Conservation (phyloP, 805 yeast species). For the Yamadazyma philogaea region DNA sequence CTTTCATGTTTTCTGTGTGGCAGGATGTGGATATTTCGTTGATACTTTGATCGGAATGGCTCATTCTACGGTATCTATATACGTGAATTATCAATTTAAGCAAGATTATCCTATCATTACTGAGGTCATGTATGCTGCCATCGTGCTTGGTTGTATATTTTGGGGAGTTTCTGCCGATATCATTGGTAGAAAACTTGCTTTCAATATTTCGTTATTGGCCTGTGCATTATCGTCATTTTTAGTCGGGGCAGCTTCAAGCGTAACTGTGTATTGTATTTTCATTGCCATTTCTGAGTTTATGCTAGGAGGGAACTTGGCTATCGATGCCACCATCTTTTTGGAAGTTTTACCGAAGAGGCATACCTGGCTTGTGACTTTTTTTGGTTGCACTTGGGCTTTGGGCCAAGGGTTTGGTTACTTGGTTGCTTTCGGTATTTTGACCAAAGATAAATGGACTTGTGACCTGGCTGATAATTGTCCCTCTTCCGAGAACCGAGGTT, state of each 20-base stretch:
- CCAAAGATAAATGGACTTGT: conserved; percentile 38
- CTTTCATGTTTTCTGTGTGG: conserved; percentile 45
- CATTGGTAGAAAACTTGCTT: conserved; percentile 52
- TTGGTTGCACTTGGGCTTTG: conserved; percentile 59
- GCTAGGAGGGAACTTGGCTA: conserved; percentile 29
- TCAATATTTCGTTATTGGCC: conserved; percentile 29
- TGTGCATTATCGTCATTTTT: conserved; percentile 22
- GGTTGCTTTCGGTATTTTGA: conserved; percentile 54
- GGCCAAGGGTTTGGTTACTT: conserved; percentile 54
- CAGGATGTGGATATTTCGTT: conserved; percentile 56
- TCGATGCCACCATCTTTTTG: conserved; percentile 27
- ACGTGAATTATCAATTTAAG: conserved; percentile 47
- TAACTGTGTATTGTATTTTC: conserved; percentile 25
- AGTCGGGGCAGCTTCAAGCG: conserved; percentile 25
- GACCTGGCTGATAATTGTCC: conserved; percentile 37
- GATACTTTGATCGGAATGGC: conserved; percentile 51
- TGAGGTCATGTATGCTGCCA: conserved; percentile 38
- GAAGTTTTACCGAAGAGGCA: conserved; percentile 27
- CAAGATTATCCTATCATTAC: conserved; percentile 43
- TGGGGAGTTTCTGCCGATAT: conserved; percentile 58
- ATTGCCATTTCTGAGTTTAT: conserved; percentile 21
- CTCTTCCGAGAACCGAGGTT: conserved; percentile 50
- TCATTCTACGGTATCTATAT: conserved; percentile 45
- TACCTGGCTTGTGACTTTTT: conserved; percentile 24
- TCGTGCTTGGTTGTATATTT: conserved; percentile 49